These are phyloP conservation scores for Colletotrichum phormii DNA, from an alignment of 2,329 filamentous ascomycete genomes.

Conservation along the genomic window DNA sequence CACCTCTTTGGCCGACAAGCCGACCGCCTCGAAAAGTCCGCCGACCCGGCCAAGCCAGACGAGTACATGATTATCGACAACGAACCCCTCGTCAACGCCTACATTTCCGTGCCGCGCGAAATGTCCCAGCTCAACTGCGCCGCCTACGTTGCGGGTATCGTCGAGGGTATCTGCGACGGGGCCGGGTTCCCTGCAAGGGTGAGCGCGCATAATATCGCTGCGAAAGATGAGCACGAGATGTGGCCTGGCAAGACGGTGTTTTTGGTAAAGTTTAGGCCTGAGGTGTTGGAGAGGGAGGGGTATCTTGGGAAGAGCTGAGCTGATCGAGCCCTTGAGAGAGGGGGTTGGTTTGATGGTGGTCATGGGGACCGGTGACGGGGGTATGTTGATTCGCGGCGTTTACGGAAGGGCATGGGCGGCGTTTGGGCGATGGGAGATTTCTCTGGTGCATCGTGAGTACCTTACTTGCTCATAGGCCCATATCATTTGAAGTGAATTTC, in stretches of 20 bases:
- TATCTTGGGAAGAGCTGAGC: slow-evolving; percentile 72
- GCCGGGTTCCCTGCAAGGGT: slow-evolving; percentile 90
- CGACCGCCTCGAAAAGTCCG: slow-evolving; percentile 91
- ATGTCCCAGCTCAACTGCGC: slow-evolving; percentile 98
- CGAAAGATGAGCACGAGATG: slow-evolving; percentile 76
- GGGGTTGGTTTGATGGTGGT: neutral
- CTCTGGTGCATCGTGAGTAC: slow-evolving; percentile 10
- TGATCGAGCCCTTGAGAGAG: too few relatives aligned
- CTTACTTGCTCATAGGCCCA: neutral
- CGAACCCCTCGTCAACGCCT: slow-evolving; percentile 94
- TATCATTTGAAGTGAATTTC: slow-evolving; percentile 18
- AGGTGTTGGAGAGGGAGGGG: slow-evolving; percentile 91
- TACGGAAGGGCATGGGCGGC: slow-evolving; percentile 38
- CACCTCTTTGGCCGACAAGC: slow-evolving; percentile 92
- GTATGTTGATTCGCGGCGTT: slow-evolving; percentile 35
- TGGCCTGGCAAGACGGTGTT: slow-evolving; percentile 98
- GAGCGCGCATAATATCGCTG: slow-evolving; percentile 83
- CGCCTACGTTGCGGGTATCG: slow-evolving; percentile 92
- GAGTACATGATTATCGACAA: slow-evolving; percentile 99
- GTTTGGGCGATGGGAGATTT: slow-evolving; percentile 38
- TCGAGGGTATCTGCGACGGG: slow-evolving; percentile 96
- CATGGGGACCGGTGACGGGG: too few relatives aligned
- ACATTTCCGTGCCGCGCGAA: slow-evolving; percentile 91
- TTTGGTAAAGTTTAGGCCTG: slow-evolving; percentile 89
- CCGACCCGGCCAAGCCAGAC: slow-evolving; percentile 83